phyloP scores from a whole-genome alignment of 495 filamentous ascomycete species.

The Cenococcum geophilum region DNA sequence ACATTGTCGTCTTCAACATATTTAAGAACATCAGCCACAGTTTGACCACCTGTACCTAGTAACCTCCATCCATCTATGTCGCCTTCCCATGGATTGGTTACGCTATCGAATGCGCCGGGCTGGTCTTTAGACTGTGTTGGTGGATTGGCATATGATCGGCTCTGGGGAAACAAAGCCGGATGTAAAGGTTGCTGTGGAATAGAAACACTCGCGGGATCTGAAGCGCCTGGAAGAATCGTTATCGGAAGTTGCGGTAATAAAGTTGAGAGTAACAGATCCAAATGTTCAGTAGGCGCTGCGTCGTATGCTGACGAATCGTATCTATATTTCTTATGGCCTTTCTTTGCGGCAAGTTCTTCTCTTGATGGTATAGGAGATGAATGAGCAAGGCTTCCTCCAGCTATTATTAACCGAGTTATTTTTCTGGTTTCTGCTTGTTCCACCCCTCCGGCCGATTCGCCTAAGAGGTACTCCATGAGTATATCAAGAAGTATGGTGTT shows the following conservation, averaged over 20 bases:
- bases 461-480: slow-evolving; percentile 79
- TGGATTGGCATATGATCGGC: slow-evolving; percentile 58
- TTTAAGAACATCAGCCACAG: slow-evolving; percentile 86
- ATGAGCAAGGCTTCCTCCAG: slow-evolving; percentile 74
- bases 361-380: slow-evolving; percentile 41
- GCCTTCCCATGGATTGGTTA: slow-evolving; percentile 90
- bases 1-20: slow-evolving; percentile 73
- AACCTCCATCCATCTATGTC: slow-evolving; percentile 82
- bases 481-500: slow-evolving; percentile 70
- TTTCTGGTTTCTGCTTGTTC: slow-evolving; percentile 54
- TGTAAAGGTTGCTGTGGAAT: slow-evolving; percentile 41
- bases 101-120: slow-evolving; percentile 74
- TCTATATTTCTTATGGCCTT: slow-evolving; percentile 74
- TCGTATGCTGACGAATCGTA: slow-evolving; percentile 89
- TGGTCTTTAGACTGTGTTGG: slow-evolving; percentile 46
- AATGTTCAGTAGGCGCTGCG: slow-evolving; percentile 66
- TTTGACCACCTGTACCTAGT: slow-evolving; percentile 82
- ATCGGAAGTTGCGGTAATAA: slow-evolving; percentile 51
- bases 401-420: slow-evolving; percentile 83
- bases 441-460: slow-evolving; percentile 59
- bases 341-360: slow-evolving; percentile 49
- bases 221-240: slow-evolving; percentile 49
- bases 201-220: slow-evolving; percentile 57
- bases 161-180: slow-evolving; percentile 46
- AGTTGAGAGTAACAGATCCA: slow-evolving; percentile 75